Evolutionary conservation across 108 stramenopile species (phyloP), one percentile per base, ranked within the genome.

Genomic region (Cyclotella baltica): DNA sequence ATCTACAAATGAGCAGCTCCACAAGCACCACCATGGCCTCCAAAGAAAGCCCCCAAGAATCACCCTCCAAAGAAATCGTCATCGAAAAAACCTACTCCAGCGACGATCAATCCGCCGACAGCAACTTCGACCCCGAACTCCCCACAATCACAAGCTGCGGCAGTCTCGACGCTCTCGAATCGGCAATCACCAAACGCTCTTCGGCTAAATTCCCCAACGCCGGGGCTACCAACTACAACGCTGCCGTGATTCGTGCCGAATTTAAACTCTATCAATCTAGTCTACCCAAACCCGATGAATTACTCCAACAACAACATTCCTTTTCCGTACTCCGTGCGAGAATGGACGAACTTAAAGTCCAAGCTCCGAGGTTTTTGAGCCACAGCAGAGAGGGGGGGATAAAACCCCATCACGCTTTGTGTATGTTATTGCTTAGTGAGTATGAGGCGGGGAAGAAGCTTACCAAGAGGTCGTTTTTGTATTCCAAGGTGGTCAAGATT

Each of bases 361-460:
- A 80, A 4, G 19, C 61, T 1, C 80, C 80, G 10, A 30, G 80
- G 13, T 80, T 80, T 70, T 55, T 80, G 28, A 59, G 50, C 22
- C 76, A 75, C 50, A 80, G 69, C 9, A 43, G 33, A 0, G 80
- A 80, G 29, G 80, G 80, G 8, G 80, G 80, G 23, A 51, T 80
- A 6, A 80, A 80, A 40, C 80, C 80, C 0, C 80, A 80, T 62
- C 68, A 57, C 22, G 80, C 74, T 1, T n/a, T 80, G 40, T 80
- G 80, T 31, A 75, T 68, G 37, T 51, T 80, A 43, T 36, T 80
- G 15, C 47, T 80, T 28, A 75, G 59, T 22, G 80, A 80, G 29
- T 80, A 80, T 43, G 74, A 80, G 50, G 58, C 64, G 4, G 73
- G 62, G 19, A 31, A 59, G 15, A 20, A 72, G 28, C 23, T 22